Evolutionary conservation across 208 protist genomes (phyloP), one percentile per base, ranked within the genome.

Genomic region (Herpetomonas muscarum): DNA sequence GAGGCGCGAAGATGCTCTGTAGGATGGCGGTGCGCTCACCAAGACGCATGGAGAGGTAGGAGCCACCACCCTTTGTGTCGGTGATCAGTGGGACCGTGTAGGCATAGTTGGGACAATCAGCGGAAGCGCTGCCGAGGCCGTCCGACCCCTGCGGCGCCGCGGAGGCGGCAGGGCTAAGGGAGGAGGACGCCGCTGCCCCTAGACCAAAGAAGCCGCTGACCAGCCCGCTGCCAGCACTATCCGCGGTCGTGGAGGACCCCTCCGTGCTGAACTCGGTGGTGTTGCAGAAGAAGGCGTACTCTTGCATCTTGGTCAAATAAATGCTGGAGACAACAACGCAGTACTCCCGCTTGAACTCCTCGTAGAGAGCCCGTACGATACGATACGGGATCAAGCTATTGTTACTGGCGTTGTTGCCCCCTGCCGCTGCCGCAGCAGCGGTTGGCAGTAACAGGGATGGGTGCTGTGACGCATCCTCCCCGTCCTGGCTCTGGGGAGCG

Each of bases 201-300:
- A 65, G 44, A 0, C 41, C 41, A 1, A 41, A 62, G 36, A 74
- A 59, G 19, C 64, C 51, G 22, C 59, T 29, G 7, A 67, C 50
- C 13, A 57, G 32, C 5, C 39, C 55, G 44, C 62, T 52, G 51
- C 55, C 46, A 3, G 57, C 60, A 7, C 53, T 53, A 32, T 28
- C 57, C 7, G 58, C 55, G 31, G 64, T 44, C 1, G 32, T 49
- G 5, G 47, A 55, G 9, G 67, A n/a, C 2, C 37, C 45, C 24
- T 26, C 31, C 9, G 67, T 81, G 50, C 61, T 72, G 41, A 69
- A 78, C 62, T 93, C 87, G 67, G 89, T 79, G 15, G 74, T 55
- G 53, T 89, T 90, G 32, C 82, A 74, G n/a, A 64, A 70, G 55
- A 93, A 79, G 15, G 83, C 68, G 62, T 90, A 93, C 53, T 85